Evolutionary conservation across 305 asterid species (phyloP).

Genomic region (Fraxinus platypoda): DNA sequence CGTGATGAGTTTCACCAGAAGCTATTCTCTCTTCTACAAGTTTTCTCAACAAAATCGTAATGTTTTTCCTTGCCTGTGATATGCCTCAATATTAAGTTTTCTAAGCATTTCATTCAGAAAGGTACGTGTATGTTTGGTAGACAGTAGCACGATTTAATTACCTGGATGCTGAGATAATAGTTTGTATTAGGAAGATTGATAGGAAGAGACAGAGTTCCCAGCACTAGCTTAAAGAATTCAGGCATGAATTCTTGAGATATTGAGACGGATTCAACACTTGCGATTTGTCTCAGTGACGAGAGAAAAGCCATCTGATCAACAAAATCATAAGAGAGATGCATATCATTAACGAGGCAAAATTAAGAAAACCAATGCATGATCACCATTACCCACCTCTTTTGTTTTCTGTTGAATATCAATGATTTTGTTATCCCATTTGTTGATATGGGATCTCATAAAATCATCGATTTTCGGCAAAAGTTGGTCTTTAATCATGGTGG

Average conservation of each 20-base stretch:
- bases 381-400: constrained; percentile 60
- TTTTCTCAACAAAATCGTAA: constrained; percentile 53
- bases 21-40: constrained; percentile 68
- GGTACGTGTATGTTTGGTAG: neutral
- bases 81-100: neutral
- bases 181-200: constrained; percentile 86
- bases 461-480: constrained; percentile 79
- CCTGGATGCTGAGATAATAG: constrained; percentile 80
- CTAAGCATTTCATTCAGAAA: neutral
- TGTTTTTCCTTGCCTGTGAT: constrained; percentile 66
- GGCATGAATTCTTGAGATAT: constrained; percentile 77
- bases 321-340: neutral
- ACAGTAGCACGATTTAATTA: constrained; percentile 15
- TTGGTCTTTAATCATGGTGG: constrained; percentile 72
- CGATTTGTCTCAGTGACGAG: constrained; percentile 82
- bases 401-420: constrained; percentile 91
- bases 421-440: constrained; percentile 61
- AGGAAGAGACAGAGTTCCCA: constrained; percentile 77
- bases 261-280: constrained; percentile 63
- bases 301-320: constrained; percentile 80
- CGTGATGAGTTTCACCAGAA: constrained; percentile 45
- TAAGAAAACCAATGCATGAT: neutral
- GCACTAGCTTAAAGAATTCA: constrained; percentile 82
- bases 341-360: constrained; percentile 33
- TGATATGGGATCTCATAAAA: constrained; percentile 85